Conservation (phyloP, 2,329 filamentous ascomycete species). For the Monilinia fructicola region DNA sequence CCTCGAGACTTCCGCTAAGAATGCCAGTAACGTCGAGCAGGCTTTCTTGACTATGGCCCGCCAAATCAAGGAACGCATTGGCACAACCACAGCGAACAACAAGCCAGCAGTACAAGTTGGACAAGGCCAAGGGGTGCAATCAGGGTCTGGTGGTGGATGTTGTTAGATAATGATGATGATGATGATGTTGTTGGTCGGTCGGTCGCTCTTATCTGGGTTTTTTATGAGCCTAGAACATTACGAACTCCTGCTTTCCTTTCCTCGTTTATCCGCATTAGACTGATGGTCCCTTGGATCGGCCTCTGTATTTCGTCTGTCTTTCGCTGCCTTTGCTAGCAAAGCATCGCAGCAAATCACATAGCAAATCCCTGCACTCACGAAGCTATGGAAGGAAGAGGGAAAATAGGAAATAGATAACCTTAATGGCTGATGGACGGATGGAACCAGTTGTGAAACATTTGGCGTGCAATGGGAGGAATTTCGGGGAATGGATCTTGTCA, state of each 20-base stretch:
- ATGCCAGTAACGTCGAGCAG: constrained; percentile 98
- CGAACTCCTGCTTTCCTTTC: constrained; percentile 33
- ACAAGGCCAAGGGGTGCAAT: constrained; percentile 90
- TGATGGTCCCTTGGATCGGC: constrained; percentile 37
- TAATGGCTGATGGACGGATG: constrained; percentile 37
- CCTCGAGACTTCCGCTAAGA: constrained; percentile 99
- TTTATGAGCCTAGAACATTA: constrained; percentile 28
- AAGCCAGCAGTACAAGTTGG: constrained; percentile 97
- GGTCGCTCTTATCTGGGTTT: constrained; percentile 20
- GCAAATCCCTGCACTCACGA: constrained; percentile 28
- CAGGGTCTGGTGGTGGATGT: constrained; percentile 80
- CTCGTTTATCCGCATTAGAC: constrained; percentile 38
- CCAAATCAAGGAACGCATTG: constrained; percentile 99
- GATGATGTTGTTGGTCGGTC: constrained; percentile 18
- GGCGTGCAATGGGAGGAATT: constrained; percentile 34
- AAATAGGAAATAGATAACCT: constrained; percentile 32
- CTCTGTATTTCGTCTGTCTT: constrained; percentile 35
- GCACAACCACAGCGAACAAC: constrained; percentile 91
- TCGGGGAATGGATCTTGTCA: constrained; percentile 30
- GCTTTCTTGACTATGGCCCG: constrained; percentile 99
- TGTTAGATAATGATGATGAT: constrained; percentile 61
- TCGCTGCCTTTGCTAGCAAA: constrained; percentile 26
- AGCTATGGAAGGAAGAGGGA: constrained; percentile 19
- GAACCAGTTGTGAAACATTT: constrained; percentile 32
- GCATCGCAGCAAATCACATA: constrained; percentile 29